phyloP scores from a whole-genome alignment of 1,284 basidiomycete genomes.

The Ceratobasidium sp. region DNA sequence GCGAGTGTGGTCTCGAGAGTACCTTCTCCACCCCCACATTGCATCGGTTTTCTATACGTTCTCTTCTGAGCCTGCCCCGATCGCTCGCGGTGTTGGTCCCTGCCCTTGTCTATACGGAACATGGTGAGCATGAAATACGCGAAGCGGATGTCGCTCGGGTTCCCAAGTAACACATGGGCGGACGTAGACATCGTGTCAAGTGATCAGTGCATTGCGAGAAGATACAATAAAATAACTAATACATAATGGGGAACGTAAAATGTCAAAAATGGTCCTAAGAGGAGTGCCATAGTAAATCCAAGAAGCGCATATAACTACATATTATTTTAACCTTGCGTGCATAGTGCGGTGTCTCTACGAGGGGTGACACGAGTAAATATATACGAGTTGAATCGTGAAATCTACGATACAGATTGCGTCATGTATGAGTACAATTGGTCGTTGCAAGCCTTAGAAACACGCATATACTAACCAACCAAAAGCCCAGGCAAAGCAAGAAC shows the following conservation, averaged over 20 bases:
- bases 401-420: neutral
- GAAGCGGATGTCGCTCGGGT: neutral
- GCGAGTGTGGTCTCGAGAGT: neutral
- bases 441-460: neutral
- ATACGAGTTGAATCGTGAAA: neutral
- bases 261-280: neutral
- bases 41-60: neutral
- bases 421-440: neutral
- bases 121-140: slow-evolving; percentile 7
- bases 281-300: neutral
- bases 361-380: neutral
- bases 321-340: neutral
- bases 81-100: slow-evolving; percentile 14
- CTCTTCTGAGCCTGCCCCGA: slow-evolving; percentile 1
- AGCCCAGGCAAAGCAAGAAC: neutral
- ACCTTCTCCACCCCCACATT: neutral
- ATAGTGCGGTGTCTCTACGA: neutral
- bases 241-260: neutral
- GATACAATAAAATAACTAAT: slow-evolving; percentile 11
- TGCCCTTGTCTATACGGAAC: neutral
- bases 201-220: neutral
- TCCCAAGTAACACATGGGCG: neutral
- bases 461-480: slow-evolving; percentile 26
- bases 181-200: neutral
- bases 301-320: slow-evolving; percentile 15